Percentiles rank a stretch among this genome's conserved stretches.
These are phyloP conservation scores for Escovopsis sp. DNA, from an alignment of 2,329 filamentous ascomycete species.

Conservation along the genomic window DNA sequence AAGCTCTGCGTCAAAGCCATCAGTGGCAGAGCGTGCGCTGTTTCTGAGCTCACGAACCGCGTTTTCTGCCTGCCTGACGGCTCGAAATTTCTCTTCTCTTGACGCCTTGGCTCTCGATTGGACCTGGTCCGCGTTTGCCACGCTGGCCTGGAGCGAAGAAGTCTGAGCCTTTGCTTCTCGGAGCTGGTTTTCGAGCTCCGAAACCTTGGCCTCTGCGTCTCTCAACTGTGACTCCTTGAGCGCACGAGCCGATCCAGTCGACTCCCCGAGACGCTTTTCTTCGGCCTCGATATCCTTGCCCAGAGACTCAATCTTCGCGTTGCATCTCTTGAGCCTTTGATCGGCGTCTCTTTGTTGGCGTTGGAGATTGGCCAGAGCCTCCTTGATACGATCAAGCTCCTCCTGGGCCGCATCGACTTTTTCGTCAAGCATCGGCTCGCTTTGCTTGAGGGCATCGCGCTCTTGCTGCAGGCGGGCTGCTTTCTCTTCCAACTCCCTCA, in stretches of 20 bases:
- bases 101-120: constrained; percentile 16
- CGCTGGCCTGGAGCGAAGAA: constrained; percentile 18
- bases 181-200: constrained; percentile 13
- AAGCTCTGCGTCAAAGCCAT: constrained; percentile 50
- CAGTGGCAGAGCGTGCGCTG: constrained; percentile 40
- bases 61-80: constrained; percentile 36
- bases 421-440: constrained; percentile 31
- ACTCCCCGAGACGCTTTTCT: constrained; percentile 44
- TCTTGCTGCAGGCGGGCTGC: constrained; percentile 22
- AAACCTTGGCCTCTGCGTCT: constrained; percentile 14
- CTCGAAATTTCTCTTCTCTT: constrained; percentile 31
- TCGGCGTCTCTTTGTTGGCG: constrained; percentile 52
- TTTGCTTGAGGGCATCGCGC: constrained; percentile 28
- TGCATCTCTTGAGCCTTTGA: constrained; percentile 38
- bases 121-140: constrained; percentile 17
- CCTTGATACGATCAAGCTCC: constrained; percentile 36
- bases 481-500: constrained; percentile 31
- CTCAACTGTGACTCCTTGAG: constrained; percentile 41
- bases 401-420: constrained; percentile 28
- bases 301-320: constrained; percentile 30
- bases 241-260: constrained; percentile 54
- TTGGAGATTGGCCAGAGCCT: constrained; percentile 37
- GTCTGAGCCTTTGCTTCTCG: constrained; percentile 14
- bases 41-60: constrained; percentile 34
- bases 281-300: constrained; percentile 38